A percentile compares a stretch with the other conserved stretches of the same genome.
phyloP scores from a whole-genome alignment of 148 eudicot genomes.

The Linanthus parryae region DNA sequence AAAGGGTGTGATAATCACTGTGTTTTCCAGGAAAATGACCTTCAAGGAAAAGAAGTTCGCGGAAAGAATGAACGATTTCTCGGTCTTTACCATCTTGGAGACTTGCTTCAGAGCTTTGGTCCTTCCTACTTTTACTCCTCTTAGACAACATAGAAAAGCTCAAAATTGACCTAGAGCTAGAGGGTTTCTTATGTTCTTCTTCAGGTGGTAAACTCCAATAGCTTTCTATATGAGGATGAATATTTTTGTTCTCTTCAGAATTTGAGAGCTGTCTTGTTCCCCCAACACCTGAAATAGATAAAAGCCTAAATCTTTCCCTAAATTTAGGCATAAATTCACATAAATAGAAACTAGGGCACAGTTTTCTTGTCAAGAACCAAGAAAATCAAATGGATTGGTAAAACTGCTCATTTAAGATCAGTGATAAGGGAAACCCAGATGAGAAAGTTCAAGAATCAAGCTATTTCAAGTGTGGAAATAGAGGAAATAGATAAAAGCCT shows the following conservation, averaged over 20 bases:
- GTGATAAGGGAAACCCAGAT: no score
- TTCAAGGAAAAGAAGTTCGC: conserved; percentile 34
- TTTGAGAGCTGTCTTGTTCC: conserved; percentile 2
- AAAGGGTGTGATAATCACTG: conserved; percentile 42
- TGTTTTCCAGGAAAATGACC: conserved; percentile 19
- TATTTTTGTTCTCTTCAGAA: conserved; percentile 7
- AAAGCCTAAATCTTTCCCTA: conserved; percentile 13
- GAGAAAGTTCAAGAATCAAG: no score
- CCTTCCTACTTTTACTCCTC: conserved; percentile 1
- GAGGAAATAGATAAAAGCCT: no score
- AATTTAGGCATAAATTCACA: conserved; percentile 19
- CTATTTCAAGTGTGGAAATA: no score
- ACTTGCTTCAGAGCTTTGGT: conserved; percentile 9
- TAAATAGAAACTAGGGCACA: no score
- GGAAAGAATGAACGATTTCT: conserved; percentile 36
- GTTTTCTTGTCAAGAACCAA: no score
- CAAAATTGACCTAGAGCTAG: not conserved
- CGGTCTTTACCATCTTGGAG: conserved; percentile 26
- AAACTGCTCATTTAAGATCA: no score
- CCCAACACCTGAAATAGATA: conserved; percentile 7
- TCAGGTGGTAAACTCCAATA: conserved; percentile 14
- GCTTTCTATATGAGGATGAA: conserved; percentile 20
- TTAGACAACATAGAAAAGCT: conserved; percentile 7
- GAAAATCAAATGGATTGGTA: no score
- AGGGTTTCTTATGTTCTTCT: conserved; percentile 4